Percentiles rank a stretch among this genome's conserved stretches.
Conservation (phyloP, 768 basidiomycete genomes). For the Glaciozyma antarctica region DNA sequence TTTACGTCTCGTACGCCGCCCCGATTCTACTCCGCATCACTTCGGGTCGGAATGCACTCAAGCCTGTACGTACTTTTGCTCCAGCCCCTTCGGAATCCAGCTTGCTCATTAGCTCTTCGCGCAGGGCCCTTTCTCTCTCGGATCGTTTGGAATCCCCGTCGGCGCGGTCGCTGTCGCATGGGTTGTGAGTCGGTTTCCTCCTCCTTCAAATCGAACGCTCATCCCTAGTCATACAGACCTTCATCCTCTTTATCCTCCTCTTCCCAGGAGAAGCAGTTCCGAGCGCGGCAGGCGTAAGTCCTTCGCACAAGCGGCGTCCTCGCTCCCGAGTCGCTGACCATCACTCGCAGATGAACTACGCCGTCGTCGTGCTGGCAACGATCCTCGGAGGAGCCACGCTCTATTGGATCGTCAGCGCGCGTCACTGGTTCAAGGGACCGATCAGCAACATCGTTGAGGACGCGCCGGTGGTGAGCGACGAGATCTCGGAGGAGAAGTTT, state of each 20-base stretch:
- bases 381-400: background rate
- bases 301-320: no score
- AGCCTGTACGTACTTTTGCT: background rate
- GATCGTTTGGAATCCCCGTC: background rate
- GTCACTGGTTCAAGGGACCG: background rate
- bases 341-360: background rate
- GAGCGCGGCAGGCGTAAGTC: background rate
- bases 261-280: background rate
- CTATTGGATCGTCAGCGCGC: background rate
- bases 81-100: background rate
- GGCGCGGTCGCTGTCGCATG: background rate
- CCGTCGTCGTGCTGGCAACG: background rate
- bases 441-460: background rate
- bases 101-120: background rate
- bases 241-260: conserved; percentile 1
- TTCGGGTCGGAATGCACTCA: background rate
- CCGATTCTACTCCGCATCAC: background rate
- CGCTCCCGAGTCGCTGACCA: no score
- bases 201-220: no score
- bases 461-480: background rate
- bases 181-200: background rate
- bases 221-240: background rate
- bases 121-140: background rate
- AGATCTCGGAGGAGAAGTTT: background rate
- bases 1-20: background rate